Evolutionary conservation across 306 rosid species (phyloP).

Genomic region (Argentina anserina): DNA sequence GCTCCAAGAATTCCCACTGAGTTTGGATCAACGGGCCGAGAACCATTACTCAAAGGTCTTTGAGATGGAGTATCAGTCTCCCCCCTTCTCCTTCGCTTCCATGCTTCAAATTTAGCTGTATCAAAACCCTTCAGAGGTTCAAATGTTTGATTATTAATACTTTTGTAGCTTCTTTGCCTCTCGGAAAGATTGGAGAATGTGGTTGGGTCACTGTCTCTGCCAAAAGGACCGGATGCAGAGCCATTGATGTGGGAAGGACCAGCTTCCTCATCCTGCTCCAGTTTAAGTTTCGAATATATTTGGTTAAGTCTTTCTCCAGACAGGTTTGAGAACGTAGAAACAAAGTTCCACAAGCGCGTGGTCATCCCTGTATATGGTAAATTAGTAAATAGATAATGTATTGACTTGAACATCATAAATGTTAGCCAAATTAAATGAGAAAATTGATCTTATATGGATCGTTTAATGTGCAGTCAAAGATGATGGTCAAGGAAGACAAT

Average conservation of each 20-base stretch:
- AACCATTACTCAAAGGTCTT: constrained; percentile 52
- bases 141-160: constrained; percentile 38
- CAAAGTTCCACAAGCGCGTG: constrained; percentile 91
- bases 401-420: neutral
- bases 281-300: constrained; percentile 83
- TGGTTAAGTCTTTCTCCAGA: constrained; percentile 95
- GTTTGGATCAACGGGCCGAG: constrained; percentile 58
- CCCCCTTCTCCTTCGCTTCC: constrained; percentile 84
- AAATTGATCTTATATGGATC: neutral
- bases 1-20: constrained; percentile 96
- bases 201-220: constrained; percentile 49
- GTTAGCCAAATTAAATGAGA: neutral
- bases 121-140: constrained; percentile 55
- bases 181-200: constrained; percentile 44
- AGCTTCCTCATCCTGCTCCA: constrained; percentile 68
- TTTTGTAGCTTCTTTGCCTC: constrained; percentile 62
- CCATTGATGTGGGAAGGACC: constrained; percentile 79
- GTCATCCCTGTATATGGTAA: constrained; percentile 73
- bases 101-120: constrained; percentile 71
- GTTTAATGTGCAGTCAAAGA: neutral
- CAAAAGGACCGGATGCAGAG: constrained; percentile 49
- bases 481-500: neutral
- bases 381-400: constrained; percentile 1
- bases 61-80: constrained; percentile 63
- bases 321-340: constrained; percentile 90